Evolutionary conservation across 2,329 filamentous ascomycete genomes (phyloP), one percentile per base, ranked within the genome.

Genomic region (Pleurostoma richardsiae): DNA sequence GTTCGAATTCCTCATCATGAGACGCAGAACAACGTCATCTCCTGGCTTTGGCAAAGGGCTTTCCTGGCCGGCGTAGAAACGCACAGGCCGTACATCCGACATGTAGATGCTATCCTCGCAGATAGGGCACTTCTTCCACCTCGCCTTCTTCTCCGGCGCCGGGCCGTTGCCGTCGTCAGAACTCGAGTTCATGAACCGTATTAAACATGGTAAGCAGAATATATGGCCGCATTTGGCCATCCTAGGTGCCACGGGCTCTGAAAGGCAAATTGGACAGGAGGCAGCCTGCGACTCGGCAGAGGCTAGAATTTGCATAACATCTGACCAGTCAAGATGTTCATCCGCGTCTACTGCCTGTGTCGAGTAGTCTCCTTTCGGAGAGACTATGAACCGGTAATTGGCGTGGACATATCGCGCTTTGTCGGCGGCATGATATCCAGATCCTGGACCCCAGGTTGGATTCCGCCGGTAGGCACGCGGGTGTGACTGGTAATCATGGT

Each of bases 171-270:
- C 85, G n/a, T 88, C 85, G 47, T 87, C 85, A 3, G 84, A 80
- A 10, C 80, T 82, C 6, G 90, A 88, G 57, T 95, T 88, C 90
- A 99, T 96, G 64, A 95, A 99, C 43, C 94, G 86, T 52, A 97
- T 89, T 51, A 97, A 69, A 62, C 94, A 99, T 5, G 94, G 85
- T 31, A 97, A 72, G 62, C 94, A 99, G 64, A 96, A 97, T 10
- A 99, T 96, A 63, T 99, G 94, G 1, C 94, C 94, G 60, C 94
- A 99, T 61, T 86, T 92, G 39, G 94, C 91, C 92, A 99, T 99
- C 47, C 94, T 84, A 30, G 94, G 91, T 6, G 94, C 94, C 19
- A 95, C 89, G 2, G 94, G 94, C 46, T 88, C 88, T 2, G 88
- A 95, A 29, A 99, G 79, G 61, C 94, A 99, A 46, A 99, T 99